Base-by-base conservation (phyloP, 1,284 basidiomycete species). In the Cryptococcus maquisensis region DNA sequence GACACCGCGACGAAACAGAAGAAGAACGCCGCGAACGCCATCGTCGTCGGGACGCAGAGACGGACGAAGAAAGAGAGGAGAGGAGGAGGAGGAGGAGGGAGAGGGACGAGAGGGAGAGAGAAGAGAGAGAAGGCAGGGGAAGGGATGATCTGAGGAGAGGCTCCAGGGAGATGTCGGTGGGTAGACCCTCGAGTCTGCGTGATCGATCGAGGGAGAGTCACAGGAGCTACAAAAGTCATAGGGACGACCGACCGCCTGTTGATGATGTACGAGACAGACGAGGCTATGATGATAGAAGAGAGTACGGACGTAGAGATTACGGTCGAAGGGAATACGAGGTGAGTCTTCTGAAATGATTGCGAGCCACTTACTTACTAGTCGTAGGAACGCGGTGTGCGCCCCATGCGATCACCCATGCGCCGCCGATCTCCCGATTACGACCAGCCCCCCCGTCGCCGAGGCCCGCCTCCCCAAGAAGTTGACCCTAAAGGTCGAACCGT, bases 401-500 rank as follows among this genome's bases (percentile, higher is more conserved):
- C 35, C 48, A n/a, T 47, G 50, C 49, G 52, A 24, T 62, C 59
- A 7, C 64, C 64, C 40, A n/a, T n/a, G n/a, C 63, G 60, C 20
- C 83, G 87, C 43, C 79, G 81, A 32, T 90, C 88, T 9, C 86
- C 88, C 21, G 80, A 80, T 20, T 90, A 90, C 66, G 86, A 87
- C 45, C 78, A 79, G 16, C 81, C 82, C 20, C 78, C 78, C 23
- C 57, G 54, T 7, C 62, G 57, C 5, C 43, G 43, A 16, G 18
- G 18, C 15, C 58, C 58, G 9, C 59, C 62, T 7, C 56, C 60
- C 4, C 74, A 88, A 23, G 69, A 73, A 49, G 69, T 73, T 47
- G 92, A 92, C 74, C 92, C 87, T 56, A 94, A 98, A 82, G 85
- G 88, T 71, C 88, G 96, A 75, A 97, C 95, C 65, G 90, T 98